Evolutionary conservation across 768 basidiomycete species (phyloP).

Genomic region (Fomitopsis pulvina): DNA sequence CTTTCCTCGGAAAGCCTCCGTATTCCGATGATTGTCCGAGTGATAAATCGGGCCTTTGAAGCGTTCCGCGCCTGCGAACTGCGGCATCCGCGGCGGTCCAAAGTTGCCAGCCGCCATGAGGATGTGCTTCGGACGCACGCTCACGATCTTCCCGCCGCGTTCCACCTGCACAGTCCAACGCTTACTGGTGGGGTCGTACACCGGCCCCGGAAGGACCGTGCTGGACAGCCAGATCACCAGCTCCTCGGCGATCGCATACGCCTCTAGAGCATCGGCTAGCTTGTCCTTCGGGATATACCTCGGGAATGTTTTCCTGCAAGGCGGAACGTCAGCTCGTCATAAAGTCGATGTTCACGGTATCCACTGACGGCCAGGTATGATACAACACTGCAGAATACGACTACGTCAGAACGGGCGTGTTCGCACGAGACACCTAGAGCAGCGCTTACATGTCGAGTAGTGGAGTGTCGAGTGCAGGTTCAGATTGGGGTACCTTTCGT

Average conservation of each 20-base stretch:
- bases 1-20: constrained; percentile 25
- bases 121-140: constrained; percentile 32
- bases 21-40: constrained; percentile 25
- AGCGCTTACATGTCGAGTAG: constrained; percentile 4
- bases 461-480: constrained; percentile 30
- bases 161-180: constrained; percentile 30
- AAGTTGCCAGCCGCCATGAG: constrained; percentile 31
- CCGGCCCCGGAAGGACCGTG: constrained; percentile 24
- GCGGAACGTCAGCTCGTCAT: background rate
- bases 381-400: too few species aligned
- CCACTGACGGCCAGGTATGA: constrained; percentile 25
- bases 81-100: constrained; percentile 24
- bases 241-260: constrained; percentile 33
- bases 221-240: constrained; percentile 37
- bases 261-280: constrained; percentile 38
- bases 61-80: constrained; percentile 15
- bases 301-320: constrained; percentile 28
- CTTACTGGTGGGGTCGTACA: constrained; percentile 24
- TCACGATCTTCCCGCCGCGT: constrained; percentile 22
- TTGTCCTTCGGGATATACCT: constrained; percentile 35
- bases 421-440: background rate
- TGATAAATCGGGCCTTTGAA: constrained; percentile 30
- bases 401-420: constrained; percentile 14
- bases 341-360: constrained; percentile 25
- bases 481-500: constrained; percentile 29